Evolutionary conservation across 345 rosid species (phyloP), one percentile per base, ranked within the genome.

Genomic region (Leavenworthia alabamica): DNA sequence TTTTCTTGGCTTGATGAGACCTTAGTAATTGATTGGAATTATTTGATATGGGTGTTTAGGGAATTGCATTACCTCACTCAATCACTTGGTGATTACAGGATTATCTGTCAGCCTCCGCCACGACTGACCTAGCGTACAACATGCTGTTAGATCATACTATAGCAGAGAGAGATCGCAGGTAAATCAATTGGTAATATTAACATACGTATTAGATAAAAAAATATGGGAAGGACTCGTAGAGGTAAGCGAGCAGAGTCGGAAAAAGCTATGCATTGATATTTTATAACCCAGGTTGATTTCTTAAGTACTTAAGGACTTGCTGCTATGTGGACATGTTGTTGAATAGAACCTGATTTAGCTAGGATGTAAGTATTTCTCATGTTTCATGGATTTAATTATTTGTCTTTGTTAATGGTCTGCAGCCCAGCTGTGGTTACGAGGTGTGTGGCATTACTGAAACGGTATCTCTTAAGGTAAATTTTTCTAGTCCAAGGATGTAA

Each of bases 81-180:
- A 20, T 58, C 24, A 1, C 32, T 52, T 37, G 62, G 68, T 75
- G 78, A 32, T 75, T 51, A 70, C 83, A 93, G 99, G 97, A 93
- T 59, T 93, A 93, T 82, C 72, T 93, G 50, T 95, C 97, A 46
- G 62, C 79, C 47, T 72, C 92, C 50, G 62, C 81, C 41, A 93
- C 99, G 28, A 88, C 79, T 62, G 97, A 93, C 79, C 71, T 84
- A 73, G 86, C 99, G 8, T 93, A 86, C 65, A 53, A 75, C 81
- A 86, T 88, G 61, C 78, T 93, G 68, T 77, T 93, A 65, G 99
- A 89, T 60, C 97, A 90, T 77, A 82, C 99, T 26, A 77, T 83
- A 66, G 85, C 97, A 27, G 99, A 93, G 75, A 93, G 92, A 75
- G 99, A 93, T 67, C 96, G 96, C 74, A 93, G 99, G 99, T 93